These are phyloP conservation scores for Linum usitatissimum DNA, from an alignment of 345 rosid genomes.

Conservation along the genomic window DNA sequence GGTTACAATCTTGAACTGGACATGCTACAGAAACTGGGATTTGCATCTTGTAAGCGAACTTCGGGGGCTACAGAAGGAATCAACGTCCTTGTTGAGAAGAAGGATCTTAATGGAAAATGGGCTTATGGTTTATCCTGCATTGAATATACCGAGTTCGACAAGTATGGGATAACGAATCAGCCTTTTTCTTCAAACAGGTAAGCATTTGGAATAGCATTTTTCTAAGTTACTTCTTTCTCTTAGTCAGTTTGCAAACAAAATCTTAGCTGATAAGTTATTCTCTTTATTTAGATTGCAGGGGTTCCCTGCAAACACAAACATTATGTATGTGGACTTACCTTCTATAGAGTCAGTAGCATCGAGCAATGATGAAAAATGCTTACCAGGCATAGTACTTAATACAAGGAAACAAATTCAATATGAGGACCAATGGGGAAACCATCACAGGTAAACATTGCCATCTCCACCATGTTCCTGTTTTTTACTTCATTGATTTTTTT, in stretches of 20 bases:
- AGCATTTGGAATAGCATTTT: not conserved
- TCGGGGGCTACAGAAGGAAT: conserved; percentile 82
- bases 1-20: conserved; percentile 10
- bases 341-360: conserved; percentile 63
- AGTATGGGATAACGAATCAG: conserved; percentile 43
- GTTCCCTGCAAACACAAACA: conserved; percentile 92
- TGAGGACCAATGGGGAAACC: conserved; percentile 48
- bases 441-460: conserved; percentile 44
- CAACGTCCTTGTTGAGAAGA: conserved; percentile 78
- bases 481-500: not conserved
- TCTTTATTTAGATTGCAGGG: conserved; percentile 52
- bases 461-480: not conserved
- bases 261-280: not conserved
- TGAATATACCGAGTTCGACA: conserved; percentile 84
- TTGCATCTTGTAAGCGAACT: conserved; percentile 78
- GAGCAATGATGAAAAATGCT: conserved; percentile 41
- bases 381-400: conserved; percentile 84
- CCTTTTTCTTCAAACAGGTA: conserved; percentile 38
- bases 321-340: conserved; percentile 67
- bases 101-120: conserved; percentile 70
- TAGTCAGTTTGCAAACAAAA: not conserved
- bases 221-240: conserved; percentile 1
- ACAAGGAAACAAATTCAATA: conserved; percentile 55
- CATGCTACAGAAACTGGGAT: conserved; percentile 68
- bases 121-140: conserved; percentile 91